phyloP scores from a whole-genome alignment of 192 early-diverging fungal genomes.

The Gamsiella multidivaricata region DNA sequence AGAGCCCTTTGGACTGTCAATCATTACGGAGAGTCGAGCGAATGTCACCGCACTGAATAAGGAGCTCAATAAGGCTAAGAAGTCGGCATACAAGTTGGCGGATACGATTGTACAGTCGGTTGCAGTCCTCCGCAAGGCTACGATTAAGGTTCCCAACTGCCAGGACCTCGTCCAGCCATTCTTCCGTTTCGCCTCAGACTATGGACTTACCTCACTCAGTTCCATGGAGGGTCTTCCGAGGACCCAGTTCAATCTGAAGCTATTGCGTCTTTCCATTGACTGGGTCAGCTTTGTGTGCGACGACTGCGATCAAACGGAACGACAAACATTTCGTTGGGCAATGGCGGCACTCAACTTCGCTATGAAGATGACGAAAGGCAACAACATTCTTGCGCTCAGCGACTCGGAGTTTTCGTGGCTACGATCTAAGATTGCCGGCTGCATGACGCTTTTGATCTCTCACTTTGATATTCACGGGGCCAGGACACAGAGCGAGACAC shows the following conservation, averaged over 20 bases:
- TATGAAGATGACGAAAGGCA: conserved; percentile 78
- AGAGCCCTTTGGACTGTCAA: conserved; percentile 54
- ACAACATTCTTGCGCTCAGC: conserved; percentile 73
- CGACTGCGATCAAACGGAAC: conserved; percentile 83
- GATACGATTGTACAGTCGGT: conserved; percentile 68
- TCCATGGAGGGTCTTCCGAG: conserved; percentile 59
- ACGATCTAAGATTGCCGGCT: conserved; percentile 77
- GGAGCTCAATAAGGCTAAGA: conserved; percentile 68
- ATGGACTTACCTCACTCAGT: conserved; percentile 65
- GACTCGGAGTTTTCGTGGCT: conserved; percentile 79
- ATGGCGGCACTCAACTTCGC: conserved; percentile 87
- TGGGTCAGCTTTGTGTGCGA: conserved; percentile 90
- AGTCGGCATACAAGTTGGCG: conserved; percentile 64
- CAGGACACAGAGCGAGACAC: conserved; percentile 56
- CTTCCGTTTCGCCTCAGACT: conserved; percentile 78
- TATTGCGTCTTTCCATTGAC: conserved; percentile 81
- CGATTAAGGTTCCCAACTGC: conserved; percentile 54
- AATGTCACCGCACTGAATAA: conserved; percentile 68
- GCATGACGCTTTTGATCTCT: conserved; percentile 82
- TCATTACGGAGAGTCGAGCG: conserved; percentile 65
- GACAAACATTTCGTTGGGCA: conserved; percentile 86
- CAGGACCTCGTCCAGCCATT: conserved; percentile 77
- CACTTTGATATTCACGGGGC: conserved; percentile 86
- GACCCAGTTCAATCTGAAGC: conserved; percentile 69
- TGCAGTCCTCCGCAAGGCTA: conserved; percentile 60